These are phyloP conservation scores for Peronospora tabacina DNA, from an alignment of 352 stramenopile species.

Conservation along the genomic window DNA sequence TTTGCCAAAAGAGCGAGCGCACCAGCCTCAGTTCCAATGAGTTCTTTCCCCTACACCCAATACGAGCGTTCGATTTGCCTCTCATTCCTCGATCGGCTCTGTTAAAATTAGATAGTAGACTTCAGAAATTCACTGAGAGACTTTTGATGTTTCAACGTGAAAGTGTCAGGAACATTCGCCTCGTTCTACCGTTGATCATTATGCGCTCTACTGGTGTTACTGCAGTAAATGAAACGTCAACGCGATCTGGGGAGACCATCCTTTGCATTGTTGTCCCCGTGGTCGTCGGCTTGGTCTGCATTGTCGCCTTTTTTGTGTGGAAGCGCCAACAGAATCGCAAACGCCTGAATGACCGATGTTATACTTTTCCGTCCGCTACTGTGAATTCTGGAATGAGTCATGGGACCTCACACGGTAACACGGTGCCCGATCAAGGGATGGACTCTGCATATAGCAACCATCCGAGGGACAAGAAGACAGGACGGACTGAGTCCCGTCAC, in stretches of 20 bases:
- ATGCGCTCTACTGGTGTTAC: constrained; percentile 4
- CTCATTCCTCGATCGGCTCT: constrained; percentile 27
- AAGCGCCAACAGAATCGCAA: constrained; percentile 36
- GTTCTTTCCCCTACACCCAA: constrained; percentile 12
- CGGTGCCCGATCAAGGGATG: constrained; percentile 13
- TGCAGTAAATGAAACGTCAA: background rate
- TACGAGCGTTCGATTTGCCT: constrained; percentile 10
- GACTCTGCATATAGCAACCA: constrained; percentile 22
- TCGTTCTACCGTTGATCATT: constrained; percentile 11
- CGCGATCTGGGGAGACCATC: constrained; percentile 32
- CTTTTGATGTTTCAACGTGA: constrained; percentile 3
- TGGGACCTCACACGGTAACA: constrained; percentile 15
- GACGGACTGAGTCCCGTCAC: background rate
- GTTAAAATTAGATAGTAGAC: background rate
- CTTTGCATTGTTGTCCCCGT: constrained; percentile 55
- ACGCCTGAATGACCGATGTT: constrained; percentile 4
- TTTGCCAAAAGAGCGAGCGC: constrained; percentile 16
- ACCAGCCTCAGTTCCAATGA: constrained; percentile 14
- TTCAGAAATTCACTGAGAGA: background rate
- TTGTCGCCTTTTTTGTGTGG: constrained; percentile 45
- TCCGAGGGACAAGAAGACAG: constrained; percentile 14
- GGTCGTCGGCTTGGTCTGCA: constrained; percentile 41
- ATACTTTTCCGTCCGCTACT: constrained; percentile 17
- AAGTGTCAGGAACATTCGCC: background rate
- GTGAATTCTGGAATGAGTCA: constrained; percentile 12